phyloP scores from a whole-genome alignment of 75 land plant genomes.

The Cryptomeria japonica region DNA sequence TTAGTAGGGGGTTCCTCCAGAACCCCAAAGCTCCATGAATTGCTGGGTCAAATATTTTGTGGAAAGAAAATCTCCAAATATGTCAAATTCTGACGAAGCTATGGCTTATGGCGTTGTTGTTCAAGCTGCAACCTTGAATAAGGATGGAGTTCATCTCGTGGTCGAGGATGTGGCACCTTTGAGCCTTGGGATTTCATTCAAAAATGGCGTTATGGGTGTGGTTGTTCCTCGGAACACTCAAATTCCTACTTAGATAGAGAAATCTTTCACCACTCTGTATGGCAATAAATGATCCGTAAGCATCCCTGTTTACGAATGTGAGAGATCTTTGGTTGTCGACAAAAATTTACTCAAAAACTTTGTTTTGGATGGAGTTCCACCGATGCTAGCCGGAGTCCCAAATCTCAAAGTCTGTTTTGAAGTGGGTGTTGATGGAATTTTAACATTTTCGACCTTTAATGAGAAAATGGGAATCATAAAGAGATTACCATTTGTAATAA shows the following conservation, averaged over 20 bases:
- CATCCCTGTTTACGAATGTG: conserved; percentile 20
- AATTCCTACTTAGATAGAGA: conserved; percentile 11
- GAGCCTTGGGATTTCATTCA: not conserved
- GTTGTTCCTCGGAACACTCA: conserved; percentile 28
- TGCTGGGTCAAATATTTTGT: conserved; percentile 8
- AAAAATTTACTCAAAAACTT: conserved; percentile 18
- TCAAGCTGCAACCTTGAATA: not conserved
- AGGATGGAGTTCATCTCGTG: not conserved
- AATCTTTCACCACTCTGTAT: not conserved
- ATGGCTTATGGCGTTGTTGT: not conserved
- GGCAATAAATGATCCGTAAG: conserved; percentile 13
- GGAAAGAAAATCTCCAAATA: not conserved
- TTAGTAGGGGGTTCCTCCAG: conserved; percentile 48
- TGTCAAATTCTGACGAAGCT: not conserved
- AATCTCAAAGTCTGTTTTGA: conserved; percentile 8
- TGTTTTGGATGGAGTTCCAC: not conserved
- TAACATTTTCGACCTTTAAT: conserved; percentile 14
- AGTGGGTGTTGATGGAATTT: conserved; percentile 25
- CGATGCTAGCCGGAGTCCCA: not conserved
- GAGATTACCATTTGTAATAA: not conserved
- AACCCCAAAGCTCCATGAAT: conserved; percentile 24
- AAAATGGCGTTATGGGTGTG: conserved; percentile 10
- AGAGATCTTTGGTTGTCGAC: conserved; percentile 15
- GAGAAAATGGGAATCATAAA: not conserved
- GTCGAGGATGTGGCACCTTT: not conserved